Evolutionary conservation across 805 yeast species (phyloP), one percentile per base, ranked within the genome.

Genomic region (Priceomyces castillae): DNA sequence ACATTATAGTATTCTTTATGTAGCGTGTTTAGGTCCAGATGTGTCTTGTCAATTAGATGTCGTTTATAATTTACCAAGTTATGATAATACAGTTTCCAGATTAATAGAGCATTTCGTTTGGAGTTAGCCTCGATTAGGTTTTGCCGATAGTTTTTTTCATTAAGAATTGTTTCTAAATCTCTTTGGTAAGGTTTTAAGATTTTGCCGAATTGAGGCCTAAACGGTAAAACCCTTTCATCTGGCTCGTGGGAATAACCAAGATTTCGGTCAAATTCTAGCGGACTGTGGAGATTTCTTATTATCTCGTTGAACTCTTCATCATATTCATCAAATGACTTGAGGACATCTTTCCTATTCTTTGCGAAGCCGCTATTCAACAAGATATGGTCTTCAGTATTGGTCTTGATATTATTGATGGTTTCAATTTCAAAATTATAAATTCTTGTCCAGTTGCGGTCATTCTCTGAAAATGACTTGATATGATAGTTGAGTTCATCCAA

Each of bases 71-170:
- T 48, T 14, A 55, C 36, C 38, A 68, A 50, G 18, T 61, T 52
- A 16, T 46, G 49, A 30, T 57, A 52, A 50, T 59, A 69, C 37
- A 59, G 64, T 34, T 64, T 54, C 75, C 75, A 71, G n/a, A 65
- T 44, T 2, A 65, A 58, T 3, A 46, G 46, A 17, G 59, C 51
- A 34, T 65, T 57, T 7, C 59, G 58, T 17, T 53, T 50, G 7
- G 56, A 42, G 25, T 51, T 49, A 9, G 46, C 42, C 6, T 53
- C 49, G 2, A 61, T 48, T 39, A 70, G 47, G 3, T 51, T 42
- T 1, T 50, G 47, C 46, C 63, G 72, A 43, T 67, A 68, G 15
- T 49, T 46, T 30, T 58, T 62, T 42, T 67, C 70, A 35, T 57
- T 57, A 10, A 47, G 43, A 12, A 62, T 56, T 0, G 62, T 54